Evolutionary conservation across 164 flowering plant species (phyloP).

Genomic region (Aristolochia fimbriata): DNA sequence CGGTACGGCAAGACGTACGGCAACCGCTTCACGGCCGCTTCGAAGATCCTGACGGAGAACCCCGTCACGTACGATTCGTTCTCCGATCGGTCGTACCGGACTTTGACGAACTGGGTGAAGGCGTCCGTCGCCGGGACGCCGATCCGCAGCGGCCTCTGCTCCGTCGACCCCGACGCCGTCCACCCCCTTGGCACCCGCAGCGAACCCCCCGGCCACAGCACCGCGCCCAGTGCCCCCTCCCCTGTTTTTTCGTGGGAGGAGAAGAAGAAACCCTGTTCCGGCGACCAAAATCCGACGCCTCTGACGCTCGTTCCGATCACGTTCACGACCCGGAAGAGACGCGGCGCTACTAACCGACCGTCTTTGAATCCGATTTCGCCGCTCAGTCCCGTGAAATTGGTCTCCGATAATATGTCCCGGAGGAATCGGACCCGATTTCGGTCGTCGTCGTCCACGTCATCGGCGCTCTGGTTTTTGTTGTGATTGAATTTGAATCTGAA

Average conservation of each 20-base stretch:
- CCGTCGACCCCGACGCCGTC: conserved; percentile 29
- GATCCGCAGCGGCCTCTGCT: conserved; percentile 25
- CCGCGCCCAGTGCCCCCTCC: conserved; percentile 3
- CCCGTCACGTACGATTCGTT: conserved; percentile 19
- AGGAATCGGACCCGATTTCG: too few species aligned
- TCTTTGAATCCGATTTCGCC: conserved; percentile 14
- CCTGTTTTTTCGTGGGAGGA: too few species aligned
- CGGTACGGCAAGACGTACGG: conserved; percentile 24
- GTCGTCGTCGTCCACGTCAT: too few species aligned
- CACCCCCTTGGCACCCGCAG: conserved; percentile 33
- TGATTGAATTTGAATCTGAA: too few species aligned
- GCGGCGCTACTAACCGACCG: conserved; percentile 8
- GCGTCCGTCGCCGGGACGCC: conserved; percentile 34
- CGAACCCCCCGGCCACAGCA: conserved; percentile 23
- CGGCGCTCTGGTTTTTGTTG: too few species aligned
- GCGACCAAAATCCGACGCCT: conserved; percentile 18
- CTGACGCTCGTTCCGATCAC: conserved; percentile 17
- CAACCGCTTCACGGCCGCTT: conserved; percentile 15
- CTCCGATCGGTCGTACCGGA: conserved; percentile 1
- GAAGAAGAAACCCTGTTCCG: conserved; percentile 11
- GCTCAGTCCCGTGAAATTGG: conserved; percentile 17
- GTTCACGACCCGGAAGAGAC: conserved; percentile 11
- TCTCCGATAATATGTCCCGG: conserved; percentile 1
- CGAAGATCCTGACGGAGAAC: conserved; percentile 45
- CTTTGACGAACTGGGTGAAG: conserved; percentile 36